Base-by-base conservation (phyloP, 2,329 filamentous ascomycete species). In the Fusarium sp. region DNA sequence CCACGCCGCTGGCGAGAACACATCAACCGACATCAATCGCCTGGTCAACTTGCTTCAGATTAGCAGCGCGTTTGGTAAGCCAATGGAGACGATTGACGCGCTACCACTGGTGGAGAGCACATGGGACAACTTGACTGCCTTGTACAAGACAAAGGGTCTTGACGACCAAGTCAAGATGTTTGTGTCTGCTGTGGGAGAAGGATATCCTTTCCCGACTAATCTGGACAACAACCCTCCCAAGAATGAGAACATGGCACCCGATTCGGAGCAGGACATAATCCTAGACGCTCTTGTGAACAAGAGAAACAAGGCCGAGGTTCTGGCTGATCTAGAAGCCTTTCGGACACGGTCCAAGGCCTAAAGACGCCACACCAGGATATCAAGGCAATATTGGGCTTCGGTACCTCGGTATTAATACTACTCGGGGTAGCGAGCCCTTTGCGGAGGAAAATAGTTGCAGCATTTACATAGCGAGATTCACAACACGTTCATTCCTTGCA, bases 201-300 rank as follows among this genome's bases (percentile, higher is more conserved):
- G 87, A 0, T 90, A 90, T 75, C 85, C 88, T 2, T 91, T 91
- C 65, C 88, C 88, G 0, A 90, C 88, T 7, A 90, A 91, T 75
- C 68, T 91, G 51, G 88, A 91, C 72, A 82, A 78, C 3, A 82
- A 88, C 50, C 84, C 87, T 2, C 89, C 89, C 0, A 84, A 82
- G 31, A 84, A 84, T 1, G 84, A 84, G 44, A 88, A 85, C 0
- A 89, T 90, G 88, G 87, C 88, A 10, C 88, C 88, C 4, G 83
- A 85, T 72, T 89, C 85, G 65, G 88, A 90, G 78, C 85, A 89
- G 72, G 84, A 87, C 57, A 44, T 89, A 12, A 64, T 90, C 31
- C 47, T 81, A 4, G 79, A 77, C 55, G 85, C 78, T 0, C 71
- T 91, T 59, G 58, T 79, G 43, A 78, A 80, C 47, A 79, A 76